These are phyloP conservation scores for Nitzschia putrida DNA, from an alignment of 108 stramenopile species.

Conservation along the genomic window DNA sequence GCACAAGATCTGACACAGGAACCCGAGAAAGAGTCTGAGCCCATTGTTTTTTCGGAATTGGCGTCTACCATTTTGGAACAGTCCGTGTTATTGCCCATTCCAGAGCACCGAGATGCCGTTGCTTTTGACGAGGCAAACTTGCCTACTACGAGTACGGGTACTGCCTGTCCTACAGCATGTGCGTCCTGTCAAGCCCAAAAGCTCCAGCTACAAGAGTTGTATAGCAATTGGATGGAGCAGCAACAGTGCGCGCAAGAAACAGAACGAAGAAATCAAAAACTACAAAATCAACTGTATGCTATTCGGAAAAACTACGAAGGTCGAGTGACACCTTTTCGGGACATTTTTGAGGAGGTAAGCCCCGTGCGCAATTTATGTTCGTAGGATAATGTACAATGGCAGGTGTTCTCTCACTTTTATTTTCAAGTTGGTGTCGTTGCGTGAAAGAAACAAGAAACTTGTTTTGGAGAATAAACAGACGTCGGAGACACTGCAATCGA, in stretches of 20 bases:
- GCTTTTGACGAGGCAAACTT: too few relatives aligned
- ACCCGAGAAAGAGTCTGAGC: too few relatives aligned
- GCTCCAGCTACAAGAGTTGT: not conserved
- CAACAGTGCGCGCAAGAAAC: not conserved
- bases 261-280: constrained; percentile 3
- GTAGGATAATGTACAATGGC: not conserved
- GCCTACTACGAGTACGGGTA: too few relatives aligned
- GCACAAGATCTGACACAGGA: too few relatives aligned
- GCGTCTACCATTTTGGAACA: too few relatives aligned
- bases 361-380: too few relatives aligned
- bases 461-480: constrained; percentile 14
- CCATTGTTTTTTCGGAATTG: too few relatives aligned
- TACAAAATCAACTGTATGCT: constrained; percentile 15
- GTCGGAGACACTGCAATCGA: constrained; percentile 3
- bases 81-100: too few relatives aligned
- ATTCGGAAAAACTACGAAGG: constrained; percentile 14
- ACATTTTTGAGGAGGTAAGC: constrained; percentile 37
- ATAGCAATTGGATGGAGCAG: not conserved
- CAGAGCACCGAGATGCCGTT: too few relatives aligned
- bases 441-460: constrained; percentile 14
- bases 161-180: too few relatives aligned
- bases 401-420: not conserved
- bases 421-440: constrained; percentile 5
- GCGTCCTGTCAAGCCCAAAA: too few relatives aligned
- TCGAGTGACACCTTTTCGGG: constrained; percentile 30